Base-by-base conservation (phyloP, 139 green algal genomes). In the Coccomyxa sp. region DNA sequence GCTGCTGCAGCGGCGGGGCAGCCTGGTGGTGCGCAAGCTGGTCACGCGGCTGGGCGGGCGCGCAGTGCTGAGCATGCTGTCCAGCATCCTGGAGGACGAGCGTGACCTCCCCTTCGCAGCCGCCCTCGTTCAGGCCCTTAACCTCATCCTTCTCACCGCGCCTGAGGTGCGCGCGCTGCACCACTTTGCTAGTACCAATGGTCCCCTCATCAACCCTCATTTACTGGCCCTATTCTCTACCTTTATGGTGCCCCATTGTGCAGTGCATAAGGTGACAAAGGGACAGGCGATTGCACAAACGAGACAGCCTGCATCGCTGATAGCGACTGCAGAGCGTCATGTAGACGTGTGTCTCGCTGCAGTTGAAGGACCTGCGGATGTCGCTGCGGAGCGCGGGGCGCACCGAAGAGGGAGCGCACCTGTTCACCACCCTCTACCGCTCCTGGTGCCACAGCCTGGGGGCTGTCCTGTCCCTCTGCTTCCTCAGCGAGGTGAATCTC, bases 141-240 rank as follows among this genome's bases (percentile, higher is more conserved):
- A 97, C 87, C 90, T 98, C 30, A 96, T 99, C 79, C 88, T 99
- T 80, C 88, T 99, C 25, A 98, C 95, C 0, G 91, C 91, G n/a
- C 87, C 90, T 0, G 95, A 98, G 89, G 89, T 95, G 80, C 30
- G 87, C 21, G 21, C 38, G 38, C 38, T 51, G 38, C 38, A 51
- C 38, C 38, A 51, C 38, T 51, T 7, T 51, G 38, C 38, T 51
- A 51, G 38, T 7, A 51, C 3, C 38, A 7, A 51, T 30, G 67
- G 27, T 76, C 25, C 67, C 67, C 67, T 11, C 38, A 51, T 51
- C 38, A 51, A 51, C 38, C 38, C 38, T 51, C 38, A 51, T 51
- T 71, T 21, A 3, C 10, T 15, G 63, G 10, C 21, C 63, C 18
- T 71, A 9, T 28, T 71, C 9, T 25, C 63, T 71, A 71, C 21